Evolutionary conservation across 2,329 filamentous ascomycete species (phyloP), one percentile per base, ranked within the genome.

Genomic region (Plectosphaerella sp.): DNA sequence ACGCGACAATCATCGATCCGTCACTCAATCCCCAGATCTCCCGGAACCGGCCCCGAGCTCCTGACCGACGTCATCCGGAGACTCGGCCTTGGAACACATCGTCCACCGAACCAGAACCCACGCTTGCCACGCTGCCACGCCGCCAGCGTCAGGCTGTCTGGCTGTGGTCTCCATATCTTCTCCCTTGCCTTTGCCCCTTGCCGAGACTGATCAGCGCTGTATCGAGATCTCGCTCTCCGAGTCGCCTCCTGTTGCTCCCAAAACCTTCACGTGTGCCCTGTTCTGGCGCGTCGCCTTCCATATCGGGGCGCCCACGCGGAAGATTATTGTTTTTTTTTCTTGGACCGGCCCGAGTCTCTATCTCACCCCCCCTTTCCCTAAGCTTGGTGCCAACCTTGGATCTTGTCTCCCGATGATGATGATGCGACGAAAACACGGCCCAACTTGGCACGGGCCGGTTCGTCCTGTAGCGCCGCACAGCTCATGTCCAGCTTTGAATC

Each of bases 11-110:
- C 53, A 50, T 62, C 62, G 62, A 64, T 64, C 62, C 50, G 50
- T 51, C 55, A 53, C 57, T 54, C 54, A 61, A 61, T 55, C 48
- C 53, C 48, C 58, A 60, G 62, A 63, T 63, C 57, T 49, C 53
- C 50, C 52, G 51, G 50, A 33, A 41, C 50, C 42, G 52, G 53
- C 56, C 53, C 55, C 54, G 47, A 22, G 35, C 47, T 48, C n/a
- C 16, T 48, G 24, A 25, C 37, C 47, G 47, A 48, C 47, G 47
- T 48, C 47, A 48, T 48, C 36, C 47, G 47, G 47, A 48, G 36
- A 20, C 18, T 48, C 47, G 22, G 35, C 47, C 20, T 48, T 10
- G 20, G 20, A 41, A 15, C 22, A 18, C 41, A 18, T 43, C n/a
- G 18, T 12, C 28, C 28, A 12, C 28, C 22, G 22, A 22, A 22